These are phyloP conservation scores for Samsoniella hepiali DNA, from an alignment of 2,329 filamentous ascomycete genomes.

Conservation along the genomic window DNA sequence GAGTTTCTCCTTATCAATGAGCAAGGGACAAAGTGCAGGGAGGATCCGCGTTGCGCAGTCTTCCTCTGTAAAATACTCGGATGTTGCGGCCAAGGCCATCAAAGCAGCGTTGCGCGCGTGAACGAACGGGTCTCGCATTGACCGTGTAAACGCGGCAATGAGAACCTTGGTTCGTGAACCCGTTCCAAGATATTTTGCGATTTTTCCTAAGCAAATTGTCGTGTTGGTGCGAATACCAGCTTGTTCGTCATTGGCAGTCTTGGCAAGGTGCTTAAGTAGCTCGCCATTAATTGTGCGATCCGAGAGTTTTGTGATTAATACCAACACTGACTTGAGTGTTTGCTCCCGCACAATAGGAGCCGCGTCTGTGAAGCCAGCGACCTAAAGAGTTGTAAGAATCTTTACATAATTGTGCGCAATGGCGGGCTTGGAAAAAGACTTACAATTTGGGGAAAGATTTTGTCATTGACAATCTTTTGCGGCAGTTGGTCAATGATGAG, in stretches of 20 bases:
- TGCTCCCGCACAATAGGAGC: conserved; percentile 92
- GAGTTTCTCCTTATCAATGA: conserved; percentile 94
- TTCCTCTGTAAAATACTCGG: conserved; percentile 82
- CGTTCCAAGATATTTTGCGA: conserved; percentile 80
- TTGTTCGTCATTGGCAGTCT: conserved; percentile 96
- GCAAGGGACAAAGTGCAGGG: conserved; percentile 75
- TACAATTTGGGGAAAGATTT: conserved; percentile 93
- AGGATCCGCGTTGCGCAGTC: conserved; percentile 83
- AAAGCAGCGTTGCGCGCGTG: conserved; percentile 89
- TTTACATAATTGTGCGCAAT: no score
- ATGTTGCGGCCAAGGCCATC: conserved; percentile 79
- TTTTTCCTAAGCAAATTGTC: conserved; percentile 94
- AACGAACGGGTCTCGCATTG: conserved; percentile 88
- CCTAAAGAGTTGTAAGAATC: conserved; percentile 44
- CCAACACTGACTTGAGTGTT: conserved; percentile 89
- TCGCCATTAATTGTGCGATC: conserved; percentile 94
- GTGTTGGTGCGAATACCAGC: conserved; percentile 97
- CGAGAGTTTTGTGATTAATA: conserved; percentile 82
- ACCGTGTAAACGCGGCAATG: conserved; percentile 85
- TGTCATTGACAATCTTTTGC: conserved; percentile 89
- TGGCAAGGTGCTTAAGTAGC: conserved; percentile 82
- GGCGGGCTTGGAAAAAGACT: conserved; percentile 22
- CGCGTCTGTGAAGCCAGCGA: conserved; percentile 90
- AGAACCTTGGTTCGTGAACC: conserved; percentile 84
- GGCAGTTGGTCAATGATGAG: conserved; percentile 87